Base-by-base conservation (phyloP, 129 eudicot species). In the Centella asiatica region DNA sequence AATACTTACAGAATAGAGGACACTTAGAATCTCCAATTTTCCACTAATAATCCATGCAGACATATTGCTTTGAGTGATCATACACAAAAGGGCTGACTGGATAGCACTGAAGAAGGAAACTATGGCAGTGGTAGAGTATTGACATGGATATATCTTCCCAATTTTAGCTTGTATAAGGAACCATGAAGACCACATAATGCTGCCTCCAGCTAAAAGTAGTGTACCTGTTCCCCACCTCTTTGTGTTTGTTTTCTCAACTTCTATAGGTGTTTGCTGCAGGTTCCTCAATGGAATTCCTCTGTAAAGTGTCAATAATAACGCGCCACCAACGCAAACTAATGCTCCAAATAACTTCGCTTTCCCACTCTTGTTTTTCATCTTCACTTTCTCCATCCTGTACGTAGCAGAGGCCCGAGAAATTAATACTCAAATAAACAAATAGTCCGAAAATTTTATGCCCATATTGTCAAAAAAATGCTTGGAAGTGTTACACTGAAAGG, bases 141-240 rank as follows among this genome's bases (percentile, higher is more conserved):
- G 63, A 23, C 32, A 63, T 1, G 86, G 85, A 49, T 65, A 83
- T 13, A n/a, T 50, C 65, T 74, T 76, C 24, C 86, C 78, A 29
- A 83, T 71, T 45, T 65, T 69, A 17, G 78, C 65, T 71, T 83
- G 90, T 31, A 80, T 37, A 15, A 83, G 76, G 60, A 76, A 83
- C 90, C 90, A 83, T 4, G 81, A 74, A 32, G 86, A 67, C 90
- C 86, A 83, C 46, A 63, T 19, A 2, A 79, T 8, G 66, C 68
- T 63, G 56, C 78, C 72, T 20, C 44, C 56, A 14, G 63, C 18
- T 22, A 79, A 66, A 52, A 66, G 52, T 25, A 69, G 24, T 1
- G 86, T 57, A 34, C 86, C 90, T 28, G 69, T 28, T 4, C 56
- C 72, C 70, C 74, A 68, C 15, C 51, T 32, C 68, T 68, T 54